These are phyloP conservation scores for Hypocrella siamensis DNA, from an alignment of 2,329 filamentous ascomycete genomes.

Conservation along the genomic window DNA sequence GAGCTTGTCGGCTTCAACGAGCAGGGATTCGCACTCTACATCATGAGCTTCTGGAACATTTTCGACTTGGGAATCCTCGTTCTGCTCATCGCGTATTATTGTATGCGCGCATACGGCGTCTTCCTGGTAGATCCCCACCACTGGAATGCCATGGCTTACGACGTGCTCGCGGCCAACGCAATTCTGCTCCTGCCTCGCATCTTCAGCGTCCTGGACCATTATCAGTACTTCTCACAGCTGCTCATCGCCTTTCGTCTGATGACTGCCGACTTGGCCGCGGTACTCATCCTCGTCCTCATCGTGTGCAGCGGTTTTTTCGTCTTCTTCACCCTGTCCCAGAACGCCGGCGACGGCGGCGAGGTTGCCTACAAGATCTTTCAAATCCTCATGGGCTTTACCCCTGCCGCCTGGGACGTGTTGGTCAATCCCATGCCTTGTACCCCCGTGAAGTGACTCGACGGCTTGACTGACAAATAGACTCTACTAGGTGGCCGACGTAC, in stretches of 20 bases:
- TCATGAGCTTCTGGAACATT: constrained; percentile 96
- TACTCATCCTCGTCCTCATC: constrained; percentile 72
- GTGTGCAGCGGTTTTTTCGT: constrained; percentile 91
- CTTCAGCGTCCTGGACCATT: constrained; percentile 87
- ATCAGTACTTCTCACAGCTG: constrained; percentile 89
- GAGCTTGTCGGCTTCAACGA: constrained; percentile 94
- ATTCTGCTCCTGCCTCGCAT: constrained; percentile 80
- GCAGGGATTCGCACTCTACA: constrained; percentile 88
- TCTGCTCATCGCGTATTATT: constrained; percentile 77
- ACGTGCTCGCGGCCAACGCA: constrained; percentile 83
- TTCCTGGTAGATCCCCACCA: constrained; percentile 61
- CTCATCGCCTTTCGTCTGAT: constrained; percentile 90
- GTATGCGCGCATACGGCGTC: constrained; percentile 75
- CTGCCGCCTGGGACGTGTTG: constrained; percentile 81
- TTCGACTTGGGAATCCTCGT: constrained; percentile 85
- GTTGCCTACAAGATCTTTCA: constrained; percentile 90
- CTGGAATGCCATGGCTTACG: constrained; percentile 76
- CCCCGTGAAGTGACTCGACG: background rate
- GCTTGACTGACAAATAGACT: background rate
- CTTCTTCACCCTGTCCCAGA: constrained; percentile 73
- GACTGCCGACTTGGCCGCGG: constrained; percentile 75
- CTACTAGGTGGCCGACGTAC: constrained; percentile 48
- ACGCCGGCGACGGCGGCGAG: constrained; percentile 50
- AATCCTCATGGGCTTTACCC: constrained; percentile 89
- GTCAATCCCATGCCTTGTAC: no score